Percentiles rank a stretch among this genome's conserved stretches.
These are phyloP conservation scores for Hymenoscyphus repandus DNA, from an alignment of 2,329 filamentous ascomycete genomes.

Conservation along the genomic window DNA sequence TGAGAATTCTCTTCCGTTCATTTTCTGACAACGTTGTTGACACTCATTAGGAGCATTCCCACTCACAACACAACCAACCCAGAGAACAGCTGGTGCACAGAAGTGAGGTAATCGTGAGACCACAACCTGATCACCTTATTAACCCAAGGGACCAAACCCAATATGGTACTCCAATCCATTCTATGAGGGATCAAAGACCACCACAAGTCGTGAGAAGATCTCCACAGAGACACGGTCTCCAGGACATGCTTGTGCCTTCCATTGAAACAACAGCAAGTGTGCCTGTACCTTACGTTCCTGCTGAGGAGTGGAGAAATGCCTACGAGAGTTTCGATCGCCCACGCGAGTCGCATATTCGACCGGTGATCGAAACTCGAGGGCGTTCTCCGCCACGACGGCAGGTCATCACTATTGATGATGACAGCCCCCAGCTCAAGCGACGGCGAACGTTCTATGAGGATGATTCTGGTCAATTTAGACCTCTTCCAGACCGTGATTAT, in stretches of 20 bases:
- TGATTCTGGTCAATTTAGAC: constrained; percentile 24
- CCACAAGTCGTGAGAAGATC: constrained; percentile 28
- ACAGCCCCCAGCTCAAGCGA: constrained; percentile 26
- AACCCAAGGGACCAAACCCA: constrained; percentile 17
- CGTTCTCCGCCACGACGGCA: constrained; percentile 22
- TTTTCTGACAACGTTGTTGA: constrained; percentile 11
- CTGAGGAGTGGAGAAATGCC: constrained; percentile 17
- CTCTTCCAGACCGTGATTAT: constrained; percentile 22
- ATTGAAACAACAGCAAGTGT: constrained; percentile 29
- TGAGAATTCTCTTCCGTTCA: too few species aligned
- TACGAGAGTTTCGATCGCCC: constrained; percentile 12
- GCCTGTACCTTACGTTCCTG: constrained; percentile 13
- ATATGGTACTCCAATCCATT: constrained; percentile 14
- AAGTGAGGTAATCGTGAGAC: constrained; percentile 26
- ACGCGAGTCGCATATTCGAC: constrained; percentile 19
- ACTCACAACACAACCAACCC: constrained; percentile 15
- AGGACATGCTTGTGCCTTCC: constrained; percentile 31
- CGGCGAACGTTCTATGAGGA: constrained; percentile 27
- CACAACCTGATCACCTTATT: constrained; percentile 20
- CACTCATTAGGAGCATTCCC: constrained; percentile 16
- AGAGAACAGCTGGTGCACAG: constrained; percentile 11
- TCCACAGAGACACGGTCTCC: constrained; percentile 22
- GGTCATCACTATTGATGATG: constrained; percentile 30
- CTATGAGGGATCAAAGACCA: constrained; percentile 18
- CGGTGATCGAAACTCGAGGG: constrained; percentile 15